Evolutionary conservation across 1,139 yeast genomes (phyloP).

Genomic region (Williopsis jadinii): DNA sequence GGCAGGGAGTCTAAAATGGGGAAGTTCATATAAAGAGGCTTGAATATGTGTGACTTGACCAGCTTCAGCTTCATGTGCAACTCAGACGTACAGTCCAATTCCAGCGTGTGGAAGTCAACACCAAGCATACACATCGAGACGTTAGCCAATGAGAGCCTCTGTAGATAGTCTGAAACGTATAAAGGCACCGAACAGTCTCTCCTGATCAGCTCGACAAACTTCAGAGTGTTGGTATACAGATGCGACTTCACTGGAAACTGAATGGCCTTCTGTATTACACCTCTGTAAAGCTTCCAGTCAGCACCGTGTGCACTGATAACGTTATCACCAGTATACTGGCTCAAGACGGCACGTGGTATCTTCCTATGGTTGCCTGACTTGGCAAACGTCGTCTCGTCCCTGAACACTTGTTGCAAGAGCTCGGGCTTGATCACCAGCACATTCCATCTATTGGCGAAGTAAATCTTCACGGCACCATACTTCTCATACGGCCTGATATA

Average conservation of each 20-base stretch:
- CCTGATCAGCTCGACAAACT: slow-evolving; percentile 22
- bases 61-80: slow-evolving; percentile 35
- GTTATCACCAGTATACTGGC: slow-evolving; percentile 56
- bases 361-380: slow-evolving; percentile 58
- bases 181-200: slow-evolving; percentile 10
- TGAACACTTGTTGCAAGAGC: slow-evolving; percentile 38
- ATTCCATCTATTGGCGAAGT: slow-evolving; percentile 61
- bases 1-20: slow-evolving; percentile 47
- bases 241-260: slow-evolving; percentile 41
- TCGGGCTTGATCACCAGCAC: slow-evolving; percentile 46
- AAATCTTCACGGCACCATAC: slow-evolving; percentile 54
- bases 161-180: slow-evolving; percentile 36
- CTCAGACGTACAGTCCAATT: slow-evolving; percentile 18
- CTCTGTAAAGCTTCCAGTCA: slow-evolving; percentile 46
- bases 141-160: slow-evolving; percentile 43
- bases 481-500: slow-evolving; percentile 37
- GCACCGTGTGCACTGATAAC: slow-evolving; percentile 54
- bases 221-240: slow-evolving; percentile 30
- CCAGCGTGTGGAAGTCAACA: slow-evolving; percentile 35
- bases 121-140: slow-evolving; percentile 47
- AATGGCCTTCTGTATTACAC: slow-evolving; percentile 39
- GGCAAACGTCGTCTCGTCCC: slow-evolving; percentile 42
- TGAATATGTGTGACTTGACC: slow-evolving; percentile 49
- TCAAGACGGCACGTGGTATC: slow-evolving; percentile 49
- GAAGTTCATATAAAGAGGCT: slow-evolving; percentile 48